phyloP scores from a whole-genome alignment of 2,329 filamentous ascomycete genomes.

The Aspergillus phoenicis region DNA sequence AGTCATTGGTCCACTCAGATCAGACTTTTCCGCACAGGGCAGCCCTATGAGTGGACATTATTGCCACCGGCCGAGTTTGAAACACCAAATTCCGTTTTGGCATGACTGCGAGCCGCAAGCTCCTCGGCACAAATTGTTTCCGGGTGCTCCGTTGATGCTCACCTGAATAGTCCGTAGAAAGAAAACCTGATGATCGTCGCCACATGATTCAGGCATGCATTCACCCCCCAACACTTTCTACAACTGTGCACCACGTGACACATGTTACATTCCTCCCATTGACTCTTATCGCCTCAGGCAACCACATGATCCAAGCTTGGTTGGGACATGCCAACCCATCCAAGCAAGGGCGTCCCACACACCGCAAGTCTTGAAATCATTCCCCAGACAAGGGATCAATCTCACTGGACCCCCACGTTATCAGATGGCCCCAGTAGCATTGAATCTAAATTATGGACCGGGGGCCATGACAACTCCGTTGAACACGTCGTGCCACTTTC shows the following conservation, averaged over 20 bases:
- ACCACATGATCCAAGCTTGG: not conserved
- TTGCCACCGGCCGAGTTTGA: not conserved
- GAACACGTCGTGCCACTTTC: not conserved
- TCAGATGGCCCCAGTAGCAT: not conserved
- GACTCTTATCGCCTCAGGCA: not conserved
- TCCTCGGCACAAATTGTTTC: not conserved
- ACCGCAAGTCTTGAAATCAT: not conserved
- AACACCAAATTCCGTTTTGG: not conserved
- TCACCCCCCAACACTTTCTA: not conserved
- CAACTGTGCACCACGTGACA: not conserved
- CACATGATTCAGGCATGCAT: constrained; percentile 3
- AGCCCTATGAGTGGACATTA: constrained; percentile 3
- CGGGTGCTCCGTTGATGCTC: not conserved
- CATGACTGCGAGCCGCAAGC: not conserved
- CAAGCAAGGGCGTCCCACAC: not conserved
- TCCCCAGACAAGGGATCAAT: not conserved
- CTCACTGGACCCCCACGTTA: not conserved
- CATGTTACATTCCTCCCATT: not conserved
- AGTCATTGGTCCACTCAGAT: not conserved
- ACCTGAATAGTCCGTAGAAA: not conserved
- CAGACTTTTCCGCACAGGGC: not conserved
- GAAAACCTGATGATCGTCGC: not conserved
- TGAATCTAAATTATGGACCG: not conserved
- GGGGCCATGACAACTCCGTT: not conserved
- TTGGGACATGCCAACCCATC: not conserved